A percentile compares a stretch with the other conserved stretches of the same genome.
These are phyloP conservation scores for Brassica balearica DNA, from an alignment of 441 rosid genomes.

Conservation along the genomic window DNA sequence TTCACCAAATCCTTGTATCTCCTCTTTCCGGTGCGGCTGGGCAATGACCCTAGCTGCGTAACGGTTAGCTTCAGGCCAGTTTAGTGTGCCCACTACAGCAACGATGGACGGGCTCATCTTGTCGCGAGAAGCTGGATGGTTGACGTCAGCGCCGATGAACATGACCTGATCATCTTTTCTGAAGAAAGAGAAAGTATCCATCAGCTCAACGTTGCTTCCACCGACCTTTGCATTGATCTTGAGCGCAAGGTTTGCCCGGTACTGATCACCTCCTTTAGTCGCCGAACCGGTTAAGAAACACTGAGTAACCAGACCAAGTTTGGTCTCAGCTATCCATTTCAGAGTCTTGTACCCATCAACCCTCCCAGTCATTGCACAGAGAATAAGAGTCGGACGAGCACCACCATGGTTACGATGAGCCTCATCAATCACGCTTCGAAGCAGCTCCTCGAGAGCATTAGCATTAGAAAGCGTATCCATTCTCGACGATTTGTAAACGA, in stretches of 20 bases:
- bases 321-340: conserved; percentile 81
- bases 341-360: conserved; percentile 76
- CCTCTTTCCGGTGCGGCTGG: conserved; percentile 62
- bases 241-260: conserved; percentile 71
- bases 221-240: conserved; percentile 93
- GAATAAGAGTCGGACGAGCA: conserved; percentile 57
- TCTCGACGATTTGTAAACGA: conserved; percentile 36
- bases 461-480: conserved; percentile 59
- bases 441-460: conserved; percentile 51
- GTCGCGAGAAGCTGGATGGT: conserved; percentile 67
- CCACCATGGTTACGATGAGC: conserved; percentile 35
- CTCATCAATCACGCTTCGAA: conserved; percentile 43
- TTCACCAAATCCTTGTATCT: conserved; percentile 62
- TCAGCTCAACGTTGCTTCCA: conserved; percentile 79
- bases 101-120: conserved; percentile 77
- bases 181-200: conserved; percentile 55
- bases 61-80: conserved; percentile 80
- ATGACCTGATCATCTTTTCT: conserved; percentile 56
- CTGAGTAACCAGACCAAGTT: conserved; percentile 78
- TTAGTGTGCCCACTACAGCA: conserved; percentile 75
- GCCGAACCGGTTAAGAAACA: conserved; percentile 67
- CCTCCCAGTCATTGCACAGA: conserved; percentile 75
- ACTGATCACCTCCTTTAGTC: conserved; percentile 60
- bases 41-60: conserved; percentile 73
- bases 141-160: conserved; percentile 90